These are phyloP conservation scores for Acanthamoeba lenticulata DNA, from an alignment of 208 protist genomes.

Conservation along the genomic window DNA sequence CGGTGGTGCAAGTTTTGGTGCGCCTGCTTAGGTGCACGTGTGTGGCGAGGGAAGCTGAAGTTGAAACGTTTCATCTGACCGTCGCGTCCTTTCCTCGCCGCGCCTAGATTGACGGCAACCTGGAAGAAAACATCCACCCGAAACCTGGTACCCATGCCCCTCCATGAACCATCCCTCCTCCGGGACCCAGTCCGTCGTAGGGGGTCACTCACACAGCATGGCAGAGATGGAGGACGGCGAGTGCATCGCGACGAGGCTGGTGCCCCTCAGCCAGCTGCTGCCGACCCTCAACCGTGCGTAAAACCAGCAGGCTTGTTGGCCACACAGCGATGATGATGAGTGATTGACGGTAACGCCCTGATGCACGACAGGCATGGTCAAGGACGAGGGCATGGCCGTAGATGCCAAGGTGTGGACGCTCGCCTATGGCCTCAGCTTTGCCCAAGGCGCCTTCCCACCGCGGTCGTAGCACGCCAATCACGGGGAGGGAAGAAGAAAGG, in stretches of 20 bases:
- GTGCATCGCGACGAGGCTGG: slow-evolving; percentile 20
- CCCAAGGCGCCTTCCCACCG: not conserved
- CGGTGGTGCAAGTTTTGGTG: not conserved
- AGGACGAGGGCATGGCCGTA: not conserved
- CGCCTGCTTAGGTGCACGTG: not conserved
- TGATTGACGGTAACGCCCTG: not conserved
- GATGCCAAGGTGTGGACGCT: slow-evolving; percentile 34
- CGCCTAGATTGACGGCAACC: not conserved
- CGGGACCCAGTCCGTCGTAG: not conserved
- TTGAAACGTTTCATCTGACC: too few relatives aligned
- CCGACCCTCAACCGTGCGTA: not conserved
- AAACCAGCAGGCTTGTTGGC: not conserved
- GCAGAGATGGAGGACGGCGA: slow-evolving; percentile 40
- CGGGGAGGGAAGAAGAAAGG: too few relatives aligned
- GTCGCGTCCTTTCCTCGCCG: too few relatives aligned
- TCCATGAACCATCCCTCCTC: not conserved
- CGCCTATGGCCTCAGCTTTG: not conserved
- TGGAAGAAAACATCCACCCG: not conserved
- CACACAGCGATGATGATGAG: not conserved
- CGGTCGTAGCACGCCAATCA: not conserved
- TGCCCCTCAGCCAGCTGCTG: slow-evolving; percentile 1
- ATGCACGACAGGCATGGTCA: not conserved
- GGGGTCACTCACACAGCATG: not conserved
- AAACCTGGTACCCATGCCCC: not conserved
- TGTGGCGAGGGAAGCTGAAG: too few relatives aligned